Evolutionary conservation across 805 yeast genomes (phyloP).

Genomic region (Metschnikowia borealis): DNA sequence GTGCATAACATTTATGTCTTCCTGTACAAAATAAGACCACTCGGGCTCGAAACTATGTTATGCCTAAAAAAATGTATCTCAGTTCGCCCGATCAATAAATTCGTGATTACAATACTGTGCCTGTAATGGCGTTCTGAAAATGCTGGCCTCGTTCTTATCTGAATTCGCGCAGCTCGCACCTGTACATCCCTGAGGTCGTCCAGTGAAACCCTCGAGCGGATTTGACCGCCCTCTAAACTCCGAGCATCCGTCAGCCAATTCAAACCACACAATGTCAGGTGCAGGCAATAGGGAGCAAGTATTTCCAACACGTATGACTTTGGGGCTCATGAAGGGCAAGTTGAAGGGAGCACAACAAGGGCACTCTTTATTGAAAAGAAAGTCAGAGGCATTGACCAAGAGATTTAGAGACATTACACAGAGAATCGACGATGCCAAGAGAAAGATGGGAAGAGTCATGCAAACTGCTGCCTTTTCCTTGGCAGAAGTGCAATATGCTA

Average conservation of each 20-base stretch:
- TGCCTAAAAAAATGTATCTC: neutral
- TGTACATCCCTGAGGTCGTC: slow-evolving; percentile 8
- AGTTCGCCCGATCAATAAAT: neutral
- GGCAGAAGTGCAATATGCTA: slow-evolving; percentile 96
- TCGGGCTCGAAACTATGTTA: too few species aligned
- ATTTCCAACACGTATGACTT: slow-evolving; percentile 96
- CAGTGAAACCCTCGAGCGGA: slow-evolving; percentile 10
- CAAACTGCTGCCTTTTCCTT: slow-evolving; percentile 96
- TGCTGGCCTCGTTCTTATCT: neutral
- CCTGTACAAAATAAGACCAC: too few species aligned
- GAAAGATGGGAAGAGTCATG: slow-evolving; percentile 98
- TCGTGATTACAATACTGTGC: neutral
- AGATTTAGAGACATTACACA: slow-evolving; percentile 93
- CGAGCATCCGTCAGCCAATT: neutral
- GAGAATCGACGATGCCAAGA: slow-evolving; percentile 89
- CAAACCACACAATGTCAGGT: slow-evolving; percentile 47
- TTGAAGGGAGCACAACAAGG: slow-evolving; percentile 98
- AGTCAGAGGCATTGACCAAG: slow-evolving; percentile 94
- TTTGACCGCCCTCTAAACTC: neutral
- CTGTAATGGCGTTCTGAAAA: neutral
- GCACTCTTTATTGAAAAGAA: slow-evolving; percentile 86
- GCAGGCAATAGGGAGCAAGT: slow-evolving; percentile 88
- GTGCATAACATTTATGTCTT: too few species aligned
- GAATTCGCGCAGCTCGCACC: slow-evolving; percentile 2
- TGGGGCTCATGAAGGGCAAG: slow-evolving; percentile 90